Evolutionary conservation across 441 rosid species (phyloP), one percentile per base, ranked within the genome.

Genomic region (Lepidium campestre): DNA sequence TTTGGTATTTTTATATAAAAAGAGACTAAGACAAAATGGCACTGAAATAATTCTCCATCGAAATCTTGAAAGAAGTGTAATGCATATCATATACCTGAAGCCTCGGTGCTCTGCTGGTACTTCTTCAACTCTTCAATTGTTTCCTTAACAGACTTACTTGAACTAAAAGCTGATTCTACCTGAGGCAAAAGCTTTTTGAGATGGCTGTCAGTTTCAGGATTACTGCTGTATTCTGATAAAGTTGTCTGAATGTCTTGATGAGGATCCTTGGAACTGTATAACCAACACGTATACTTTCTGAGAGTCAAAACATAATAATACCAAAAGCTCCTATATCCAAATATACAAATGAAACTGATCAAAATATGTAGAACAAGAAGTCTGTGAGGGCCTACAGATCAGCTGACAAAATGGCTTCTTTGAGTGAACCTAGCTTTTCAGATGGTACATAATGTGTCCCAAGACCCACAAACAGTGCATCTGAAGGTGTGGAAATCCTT

Each of bases 391-490:
- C 62, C 19, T 89, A 94, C 99, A 91, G 58, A 79, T 79, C 64
- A 80, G 71, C 68, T 10, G 83, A 76, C 71, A 94, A 76, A 68
- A 94, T 75, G 74, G 82, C 85, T 72, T 89, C 88, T 77, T 80
- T 94, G 44, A 94, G 75, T 17, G 86, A 79, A 35, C 68, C 79
- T 62, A 91, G 73, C 73, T 81, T 82, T 72, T 67, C 86, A 65
- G 96, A 91, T 78, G 85, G 85, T 65, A 94, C 92, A 60, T 83
- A 94, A 71, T 89, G 96, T 4, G 97, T 86, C 62, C 97, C 97
- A 44, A 89, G 84, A 69, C 97, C 97, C 10, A 75, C 82, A 77
- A 74, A 91, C 50, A 94, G 68, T 5, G 97, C 97, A 75, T 91
- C 94, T 42, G 97, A 81, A 58, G 97, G 97, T 2, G 91, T 84